A percentile compares a stretch with the other conserved stretches of the same genome.
phyloP scores from a whole-genome alignment of 441 rosid genomes.

The Pelargonium myrrhifolium region DNA sequence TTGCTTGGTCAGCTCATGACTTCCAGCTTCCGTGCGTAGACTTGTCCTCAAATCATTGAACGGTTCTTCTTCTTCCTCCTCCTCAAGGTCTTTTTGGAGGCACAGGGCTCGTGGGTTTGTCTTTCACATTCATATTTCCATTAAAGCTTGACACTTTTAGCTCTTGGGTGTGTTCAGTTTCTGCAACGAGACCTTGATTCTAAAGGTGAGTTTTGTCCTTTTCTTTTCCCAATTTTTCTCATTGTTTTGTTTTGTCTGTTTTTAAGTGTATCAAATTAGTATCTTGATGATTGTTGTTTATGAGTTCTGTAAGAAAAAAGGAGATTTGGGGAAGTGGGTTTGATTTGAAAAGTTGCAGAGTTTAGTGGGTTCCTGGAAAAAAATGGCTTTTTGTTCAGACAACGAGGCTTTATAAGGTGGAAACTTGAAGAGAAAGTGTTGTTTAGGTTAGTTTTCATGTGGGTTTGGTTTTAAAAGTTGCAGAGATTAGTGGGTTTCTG shows the following conservation, averaged over 20 bases:
- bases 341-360: background rate
- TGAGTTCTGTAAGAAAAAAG: background rate
- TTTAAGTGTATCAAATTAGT: background rate
- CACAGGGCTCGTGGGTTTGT: too few species aligned
- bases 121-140: too few species aligned
- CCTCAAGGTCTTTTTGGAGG: too few species aligned
- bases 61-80: too few species aligned
- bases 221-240: background rate
- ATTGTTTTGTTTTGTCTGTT: background rate
- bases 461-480: too few species aligned
- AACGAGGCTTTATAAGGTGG: background rate
- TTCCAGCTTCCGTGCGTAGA: too few species aligned
- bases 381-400: background rate
- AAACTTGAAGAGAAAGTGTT: too few species aligned
- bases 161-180: background rate
- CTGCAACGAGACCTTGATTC: background rate
- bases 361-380: background rate
- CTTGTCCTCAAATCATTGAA: too few species aligned
- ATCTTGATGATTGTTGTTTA: background rate
- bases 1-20: too few species aligned
- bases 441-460: too few species aligned
- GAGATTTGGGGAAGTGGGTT: background rate
- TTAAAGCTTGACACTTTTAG: background rate
- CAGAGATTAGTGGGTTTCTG: background rate
- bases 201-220: background rate